Percentiles rank a stretch among this genome's conserved stretches.
These are phyloP conservation scores for Nigrospora oryzae DNA, from an alignment of 2,329 filamentous ascomycete genomes.

Conservation along the genomic window DNA sequence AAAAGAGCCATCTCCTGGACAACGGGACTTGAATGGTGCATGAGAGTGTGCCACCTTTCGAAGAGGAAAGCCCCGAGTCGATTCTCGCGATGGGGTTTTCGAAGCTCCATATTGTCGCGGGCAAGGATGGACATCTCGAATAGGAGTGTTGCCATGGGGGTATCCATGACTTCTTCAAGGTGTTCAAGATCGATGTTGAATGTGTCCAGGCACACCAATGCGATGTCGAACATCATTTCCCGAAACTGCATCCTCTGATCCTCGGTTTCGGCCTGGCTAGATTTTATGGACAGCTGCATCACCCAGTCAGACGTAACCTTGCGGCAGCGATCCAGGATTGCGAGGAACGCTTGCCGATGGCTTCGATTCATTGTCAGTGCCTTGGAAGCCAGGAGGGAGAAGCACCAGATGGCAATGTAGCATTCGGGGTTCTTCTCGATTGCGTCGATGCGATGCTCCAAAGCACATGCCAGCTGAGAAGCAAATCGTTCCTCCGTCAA, in stretches of 20 bases:
- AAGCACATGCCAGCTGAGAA: neutral
- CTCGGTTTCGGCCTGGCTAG: neutral
- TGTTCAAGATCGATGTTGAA: neutral
- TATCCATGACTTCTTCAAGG: neutral
- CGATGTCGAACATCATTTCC: constrained; percentile 1
- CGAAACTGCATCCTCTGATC: constrained; percentile 1
- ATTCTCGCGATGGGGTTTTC: neutral
- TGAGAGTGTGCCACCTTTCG: neutral
- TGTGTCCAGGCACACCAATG: constrained; percentile 1
- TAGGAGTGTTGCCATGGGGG: neutral
- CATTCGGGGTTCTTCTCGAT: constrained; percentile 2
- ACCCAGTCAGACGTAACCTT: neutral
- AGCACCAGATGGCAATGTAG: neutral
- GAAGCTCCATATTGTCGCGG: constrained; percentile 1
- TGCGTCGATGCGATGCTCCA: neutral
- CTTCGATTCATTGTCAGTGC: neutral
- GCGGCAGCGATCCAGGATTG: neutral
- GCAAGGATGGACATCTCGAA: neutral
- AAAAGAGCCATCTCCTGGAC: neutral
- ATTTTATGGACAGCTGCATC: neutral
- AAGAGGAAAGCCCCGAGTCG: neutral
- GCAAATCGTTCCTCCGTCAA: neutral
- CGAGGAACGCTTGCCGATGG: neutral
- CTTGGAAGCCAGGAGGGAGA: neutral
- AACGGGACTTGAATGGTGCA: neutral